A percentile compares a stretch with the other conserved stretches of the same genome.
Evolutionary conservation across 768 basidiomycete genomes (phyloP).

Genomic region (Lentinula sp.): DNA sequence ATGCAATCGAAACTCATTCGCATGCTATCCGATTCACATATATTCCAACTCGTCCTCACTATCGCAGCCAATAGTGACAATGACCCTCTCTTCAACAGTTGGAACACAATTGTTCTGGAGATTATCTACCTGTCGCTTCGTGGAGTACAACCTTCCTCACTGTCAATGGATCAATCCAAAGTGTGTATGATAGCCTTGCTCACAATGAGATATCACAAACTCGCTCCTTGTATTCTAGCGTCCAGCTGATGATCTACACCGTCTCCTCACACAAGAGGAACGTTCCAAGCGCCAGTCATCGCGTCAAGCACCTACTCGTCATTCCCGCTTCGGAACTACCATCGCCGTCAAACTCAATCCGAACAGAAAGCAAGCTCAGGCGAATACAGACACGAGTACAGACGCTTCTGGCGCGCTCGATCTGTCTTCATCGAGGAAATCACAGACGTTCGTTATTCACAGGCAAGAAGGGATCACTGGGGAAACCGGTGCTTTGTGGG

Average conservation of each 20-base stretch:
- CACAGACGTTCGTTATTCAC: conserved; percentile 58
- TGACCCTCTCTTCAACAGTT: conserved; percentile 76
- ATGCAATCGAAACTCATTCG: conserved; percentile 76
- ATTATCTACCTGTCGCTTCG: conserved; percentile 89
- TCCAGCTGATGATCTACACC: conserved; percentile 61
- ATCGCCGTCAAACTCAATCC: conserved; percentile 72
- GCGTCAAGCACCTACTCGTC: conserved; percentile 62
- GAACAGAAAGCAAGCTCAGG: conserved; percentile 32
- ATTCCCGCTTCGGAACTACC: conserved; percentile 96
- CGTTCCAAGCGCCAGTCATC: conserved; percentile 51
- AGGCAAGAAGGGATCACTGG: conserved; percentile 73
- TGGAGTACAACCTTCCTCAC: conserved; percentile 58
- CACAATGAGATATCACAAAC: conserved; percentile 11
- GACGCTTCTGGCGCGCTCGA: conserved; percentile 16
- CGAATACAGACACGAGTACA: neutral
- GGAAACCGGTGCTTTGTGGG: conserved; percentile 66
- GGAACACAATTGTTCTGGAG: conserved; percentile 89
- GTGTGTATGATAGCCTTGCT: conserved; percentile 27
- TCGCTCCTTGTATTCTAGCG: conserved; percentile 35
- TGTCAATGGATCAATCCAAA: conserved; percentile 59
- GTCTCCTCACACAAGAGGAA: conserved; percentile 75
- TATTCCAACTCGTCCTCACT: conserved; percentile 75
- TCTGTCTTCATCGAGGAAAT: conserved; percentile 19
- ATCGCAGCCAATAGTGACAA: conserved; percentile 73
- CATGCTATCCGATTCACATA: conserved; percentile 63